phyloP scores from a whole-genome alignment of 495 filamentous ascomycete species.

The Neurospora intermedia region DNA sequence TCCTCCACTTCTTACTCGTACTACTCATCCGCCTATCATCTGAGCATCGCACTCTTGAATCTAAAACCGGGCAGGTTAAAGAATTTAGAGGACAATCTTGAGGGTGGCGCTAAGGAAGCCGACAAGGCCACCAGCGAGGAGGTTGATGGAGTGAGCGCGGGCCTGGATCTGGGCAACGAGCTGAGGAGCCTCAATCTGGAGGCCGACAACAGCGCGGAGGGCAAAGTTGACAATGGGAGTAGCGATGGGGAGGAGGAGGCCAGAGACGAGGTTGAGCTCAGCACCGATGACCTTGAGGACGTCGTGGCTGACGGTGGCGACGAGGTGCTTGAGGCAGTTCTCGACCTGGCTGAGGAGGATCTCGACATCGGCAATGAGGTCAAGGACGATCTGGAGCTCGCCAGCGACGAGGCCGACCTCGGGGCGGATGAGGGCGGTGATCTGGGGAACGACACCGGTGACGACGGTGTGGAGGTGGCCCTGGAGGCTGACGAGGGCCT shows the following conservation, averaged over 20 bases:
- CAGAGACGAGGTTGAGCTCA: background rate
- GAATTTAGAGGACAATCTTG: background rate
- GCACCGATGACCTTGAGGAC: background rate
- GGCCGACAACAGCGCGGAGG: background rate
- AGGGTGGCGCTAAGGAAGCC: background rate
- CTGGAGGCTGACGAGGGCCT: constrained; percentile 2
- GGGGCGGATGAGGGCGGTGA: background rate
- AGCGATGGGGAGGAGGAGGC: background rate
- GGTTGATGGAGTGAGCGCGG: background rate
- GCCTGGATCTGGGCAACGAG: background rate
- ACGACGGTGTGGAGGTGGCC: constrained; percentile 1
- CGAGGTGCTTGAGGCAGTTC: constrained; percentile 2
- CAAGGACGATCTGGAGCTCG: constrained; percentile 4
- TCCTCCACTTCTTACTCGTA: background rate
- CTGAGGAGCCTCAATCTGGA: background rate
- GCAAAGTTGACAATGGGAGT: background rate
- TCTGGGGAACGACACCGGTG: background rate
- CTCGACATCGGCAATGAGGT: constrained; percentile 4
- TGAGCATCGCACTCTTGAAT: background rate
- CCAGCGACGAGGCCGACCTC: background rate
- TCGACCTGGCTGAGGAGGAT: background rate
- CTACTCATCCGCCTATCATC: background rate
- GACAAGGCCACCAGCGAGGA: background rate
- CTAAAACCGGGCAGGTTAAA: background rate
- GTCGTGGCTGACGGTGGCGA: background rate